phyloP scores from a whole-genome alignment of 805 yeast species.

The Saccharomycopsis sp. region DNA sequence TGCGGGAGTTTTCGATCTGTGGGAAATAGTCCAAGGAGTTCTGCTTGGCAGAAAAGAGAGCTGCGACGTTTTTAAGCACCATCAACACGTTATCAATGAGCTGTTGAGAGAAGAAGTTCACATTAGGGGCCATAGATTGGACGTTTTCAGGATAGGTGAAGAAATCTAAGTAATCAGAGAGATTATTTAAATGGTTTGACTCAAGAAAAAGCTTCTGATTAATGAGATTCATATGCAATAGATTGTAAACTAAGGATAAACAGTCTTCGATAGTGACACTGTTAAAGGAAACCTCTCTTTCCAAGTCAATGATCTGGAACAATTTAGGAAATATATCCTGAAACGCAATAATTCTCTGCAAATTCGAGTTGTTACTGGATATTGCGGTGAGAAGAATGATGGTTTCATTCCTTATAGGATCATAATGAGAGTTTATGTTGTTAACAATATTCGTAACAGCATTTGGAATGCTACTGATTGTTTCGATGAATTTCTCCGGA shows the following conservation, averaged over 20 bases:
- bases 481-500: constrained; percentile 64
- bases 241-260: constrained; percentile 62
- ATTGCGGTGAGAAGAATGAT: constrained; percentile 77
- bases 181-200: constrained; percentile 42
- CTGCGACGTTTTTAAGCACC: constrained; percentile 12
- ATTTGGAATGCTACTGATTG: constrained; percentile 64
- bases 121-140: neutral
- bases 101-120: neutral
- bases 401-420: constrained; percentile 85
- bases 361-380: constrained; percentile 72
- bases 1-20: constrained; percentile 35
- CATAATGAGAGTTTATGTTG: constrained; percentile 57
- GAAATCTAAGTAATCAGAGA: constrained; percentile 12
- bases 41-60: constrained; percentile 12
- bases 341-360: constrained; percentile 90
- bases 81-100: constrained; percentile 9
- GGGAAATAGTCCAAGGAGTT: constrained; percentile 6
- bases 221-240: constrained; percentile 75
- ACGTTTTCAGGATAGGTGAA: neutral
- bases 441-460: constrained; percentile 72
- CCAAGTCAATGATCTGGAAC: constrained; percentile 73
- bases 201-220: constrained; percentile 88
- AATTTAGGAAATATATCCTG: constrained; percentile 84
- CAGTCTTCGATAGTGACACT: constrained; percentile 90
- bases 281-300: constrained; percentile 80